These are phyloP conservation scores for Hortiboletus campestris DNA, from an alignment of 768 basidiomycete species.

Conservation along the genomic window DNA sequence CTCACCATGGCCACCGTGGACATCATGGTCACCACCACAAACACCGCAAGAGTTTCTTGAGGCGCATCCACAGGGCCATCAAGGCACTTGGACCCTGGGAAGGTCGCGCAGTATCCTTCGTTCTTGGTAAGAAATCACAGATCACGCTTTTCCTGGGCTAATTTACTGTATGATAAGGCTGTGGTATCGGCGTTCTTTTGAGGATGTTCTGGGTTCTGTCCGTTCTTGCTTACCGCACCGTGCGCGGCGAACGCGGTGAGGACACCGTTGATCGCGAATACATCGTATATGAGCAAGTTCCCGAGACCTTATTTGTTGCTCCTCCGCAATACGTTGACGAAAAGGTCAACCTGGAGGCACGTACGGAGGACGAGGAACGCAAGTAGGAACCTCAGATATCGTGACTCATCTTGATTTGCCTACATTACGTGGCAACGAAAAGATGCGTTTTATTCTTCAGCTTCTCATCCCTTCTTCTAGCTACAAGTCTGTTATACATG, in stretches of 20 bases:
- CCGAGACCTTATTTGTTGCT: constrained; percentile 46
- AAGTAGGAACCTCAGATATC: constrained; percentile 11
- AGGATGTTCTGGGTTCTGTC: constrained; percentile 77
- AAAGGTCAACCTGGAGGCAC: constrained; percentile 36
- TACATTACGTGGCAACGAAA: not conserved
- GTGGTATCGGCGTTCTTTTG: constrained; percentile 78
- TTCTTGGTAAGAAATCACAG: constrained; percentile 54
- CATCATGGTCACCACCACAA: constrained; percentile 25
- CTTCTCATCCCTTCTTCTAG: constrained; percentile 1
- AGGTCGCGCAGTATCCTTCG: constrained; percentile 78
- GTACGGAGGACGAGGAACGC: constrained; percentile 8
- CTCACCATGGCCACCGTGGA: constrained; percentile 9
- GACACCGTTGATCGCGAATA: constrained; percentile 40
- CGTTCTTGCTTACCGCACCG: constrained; percentile 57
- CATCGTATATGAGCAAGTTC: constrained; percentile 45
- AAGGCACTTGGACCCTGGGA: constrained; percentile 79
- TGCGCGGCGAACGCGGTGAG: constrained; percentile 46
- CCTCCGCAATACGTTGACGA: constrained; percentile 64
- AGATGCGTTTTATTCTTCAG: not conserved
- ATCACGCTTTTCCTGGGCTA: not conserved
- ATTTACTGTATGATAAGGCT: constrained; percentile 44
- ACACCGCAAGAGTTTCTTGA: constrained; percentile 47
- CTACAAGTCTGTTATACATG: constrained; percentile 5
- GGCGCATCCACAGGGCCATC: constrained; percentile 62
- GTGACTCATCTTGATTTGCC: not conserved